Evolutionary conservation across 306 rosid genomes (phyloP).

Genomic region (Cicer yamashitae): DNA sequence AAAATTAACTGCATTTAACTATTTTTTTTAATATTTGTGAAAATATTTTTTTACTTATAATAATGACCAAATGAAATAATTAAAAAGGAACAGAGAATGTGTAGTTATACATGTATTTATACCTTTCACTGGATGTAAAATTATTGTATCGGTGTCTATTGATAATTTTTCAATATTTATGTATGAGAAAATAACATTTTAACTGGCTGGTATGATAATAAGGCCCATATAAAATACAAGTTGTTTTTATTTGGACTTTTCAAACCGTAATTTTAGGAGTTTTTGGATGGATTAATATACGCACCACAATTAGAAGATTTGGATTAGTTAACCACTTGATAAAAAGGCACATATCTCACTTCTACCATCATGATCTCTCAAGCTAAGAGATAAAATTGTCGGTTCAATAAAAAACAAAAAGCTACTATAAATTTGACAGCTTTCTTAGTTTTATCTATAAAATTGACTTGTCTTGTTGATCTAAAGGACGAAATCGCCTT

Average conservation of each 20-base stretch:
- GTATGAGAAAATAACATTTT: neutral
- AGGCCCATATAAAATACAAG: slow-evolving; percentile 23
- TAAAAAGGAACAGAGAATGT: no score
- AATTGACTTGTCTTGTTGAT: slow-evolving; percentile 32
- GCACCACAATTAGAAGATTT: slow-evolving; percentile 6
- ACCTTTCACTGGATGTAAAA: no score
- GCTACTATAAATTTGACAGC: slow-evolving; percentile 10
- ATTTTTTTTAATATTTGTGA: no score
- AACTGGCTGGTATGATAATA: slow-evolving; percentile 38
- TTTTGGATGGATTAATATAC: slow-evolving; percentile 39
- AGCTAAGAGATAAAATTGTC: slow-evolving; percentile 58
- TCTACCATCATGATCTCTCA: slow-evolving; percentile 2
- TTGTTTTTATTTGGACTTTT: slow-evolving; percentile 37
- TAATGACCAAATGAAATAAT: no score
- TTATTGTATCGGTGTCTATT: no score
- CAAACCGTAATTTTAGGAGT: slow-evolving; percentile 48
- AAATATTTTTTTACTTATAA: no score
- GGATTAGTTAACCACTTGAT: slow-evolving; percentile 3
- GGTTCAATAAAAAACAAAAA: slow-evolving; percentile 50
- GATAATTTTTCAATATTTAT: no score
- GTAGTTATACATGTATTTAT: no score
- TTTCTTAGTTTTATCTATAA: slow-evolving; percentile 39
- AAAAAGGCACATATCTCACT: slow-evolving; percentile 26
- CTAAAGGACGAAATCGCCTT: slow-evolving; percentile 35
- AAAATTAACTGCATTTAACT: no score